Evolutionary conservation across 768 basidiomycete species (phyloP).

Genomic region (Daedaleopsis nitida): DNA sequence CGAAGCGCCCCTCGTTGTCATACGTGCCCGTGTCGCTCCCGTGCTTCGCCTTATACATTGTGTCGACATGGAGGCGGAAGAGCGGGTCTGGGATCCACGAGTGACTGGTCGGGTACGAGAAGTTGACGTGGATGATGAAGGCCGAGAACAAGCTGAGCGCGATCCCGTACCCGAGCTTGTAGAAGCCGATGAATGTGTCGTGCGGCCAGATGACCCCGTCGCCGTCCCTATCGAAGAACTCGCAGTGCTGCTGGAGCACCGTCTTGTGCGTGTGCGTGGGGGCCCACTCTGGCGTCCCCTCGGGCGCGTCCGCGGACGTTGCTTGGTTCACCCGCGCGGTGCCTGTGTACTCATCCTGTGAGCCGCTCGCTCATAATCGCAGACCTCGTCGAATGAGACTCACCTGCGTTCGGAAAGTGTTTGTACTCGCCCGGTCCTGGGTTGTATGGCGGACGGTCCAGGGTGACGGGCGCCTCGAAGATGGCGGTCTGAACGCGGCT

Average conservation of each 20-base stretch:
- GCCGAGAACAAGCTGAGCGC: slow-evolving; percentile 37
- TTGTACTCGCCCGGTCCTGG: slow-evolving; percentile 11
- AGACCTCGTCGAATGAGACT: background rate
- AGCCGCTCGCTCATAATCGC: background rate
- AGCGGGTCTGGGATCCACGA: slow-evolving; percentile 44
- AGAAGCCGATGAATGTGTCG: slow-evolving; percentile 45
- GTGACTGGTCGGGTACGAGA: slow-evolving; percentile 37
- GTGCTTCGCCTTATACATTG: slow-evolving; percentile 42
- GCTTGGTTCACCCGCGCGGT: slow-evolving; percentile 27
- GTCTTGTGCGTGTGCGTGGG: slow-evolving; percentile 29
- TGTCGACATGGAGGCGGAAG: slow-evolving; percentile 38
- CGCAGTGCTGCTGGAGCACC: slow-evolving; percentile 43
- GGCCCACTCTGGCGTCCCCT: slow-evolving; percentile 23
- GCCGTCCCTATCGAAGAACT: slow-evolving; percentile 42
- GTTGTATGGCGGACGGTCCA: slow-evolving; percentile 18
- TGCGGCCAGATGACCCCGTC: slow-evolving; percentile 48
- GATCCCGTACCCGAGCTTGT: slow-evolving; percentile 43
- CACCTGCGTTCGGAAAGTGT: slow-evolving; percentile 19
- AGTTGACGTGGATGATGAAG: slow-evolving; percentile 35
- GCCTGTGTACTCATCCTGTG: slow-evolving; percentile 5
- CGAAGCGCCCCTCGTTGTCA: slow-evolving; percentile 43
- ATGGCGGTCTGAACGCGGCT: slow-evolving; percentile 15
- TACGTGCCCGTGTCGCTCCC: slow-evolving; percentile 46
- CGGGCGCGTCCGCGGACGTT: slow-evolving; percentile 11
- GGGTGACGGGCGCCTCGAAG: slow-evolving; percentile 18